Base-by-base conservation (phyloP, 768 basidiomycete species). In the Leccinum incarnatum region DNA sequence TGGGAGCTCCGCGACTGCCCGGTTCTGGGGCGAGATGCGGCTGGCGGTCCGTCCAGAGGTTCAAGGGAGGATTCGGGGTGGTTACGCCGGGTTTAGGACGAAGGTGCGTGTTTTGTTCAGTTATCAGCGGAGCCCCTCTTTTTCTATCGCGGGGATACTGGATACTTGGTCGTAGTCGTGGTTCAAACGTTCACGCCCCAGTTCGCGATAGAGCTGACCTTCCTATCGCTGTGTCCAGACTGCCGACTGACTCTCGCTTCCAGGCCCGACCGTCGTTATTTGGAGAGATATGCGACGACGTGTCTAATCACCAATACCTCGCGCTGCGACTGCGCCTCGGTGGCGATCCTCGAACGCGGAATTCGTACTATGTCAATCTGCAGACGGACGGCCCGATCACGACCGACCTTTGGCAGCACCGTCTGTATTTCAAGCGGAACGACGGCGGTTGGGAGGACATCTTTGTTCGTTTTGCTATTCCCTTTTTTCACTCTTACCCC, bases 401-500 rank as follows among this genome's bases (percentile, higher is more conserved):
- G 52, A 88, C 86, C 37, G 93, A 96, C 70, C 77, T 98, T n/a
- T 98, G 91, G 88, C 96, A 97, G 69, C 95, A 98, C 65, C 83
- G 92, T 34, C 78, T 98, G n/a, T 91, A 83, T 74, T 90, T 95
- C 70, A 77, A 80, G 52, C 80, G 83, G 55, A 75, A 78, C 27
- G 82, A 87, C 57, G 81, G 83, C 25, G 75, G 78, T 4, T 95
- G 93, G 93, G 89, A 94, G 70, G 87, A 93, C 66, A 71, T 95
- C 15, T 87, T 87, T 67, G 92, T 91, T 62, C 65, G 87, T 80
- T n/a, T 1, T 21, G n/a, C 40, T 19, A n/a, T 6, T 6, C 42
- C 17, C 1, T 17, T 37, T 37, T 40, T 40, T 7, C 8, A 40
- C 17, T n/a, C 17, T 37, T 37, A 37, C 36, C 36, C n/a, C 40